Percentiles rank a stretch among this genome's conserved stretches.
These are phyloP conservation scores for Neurospora hispaniola DNA, from an alignment of 495 filamentous ascomycete species.

Conservation along the genomic window DNA sequence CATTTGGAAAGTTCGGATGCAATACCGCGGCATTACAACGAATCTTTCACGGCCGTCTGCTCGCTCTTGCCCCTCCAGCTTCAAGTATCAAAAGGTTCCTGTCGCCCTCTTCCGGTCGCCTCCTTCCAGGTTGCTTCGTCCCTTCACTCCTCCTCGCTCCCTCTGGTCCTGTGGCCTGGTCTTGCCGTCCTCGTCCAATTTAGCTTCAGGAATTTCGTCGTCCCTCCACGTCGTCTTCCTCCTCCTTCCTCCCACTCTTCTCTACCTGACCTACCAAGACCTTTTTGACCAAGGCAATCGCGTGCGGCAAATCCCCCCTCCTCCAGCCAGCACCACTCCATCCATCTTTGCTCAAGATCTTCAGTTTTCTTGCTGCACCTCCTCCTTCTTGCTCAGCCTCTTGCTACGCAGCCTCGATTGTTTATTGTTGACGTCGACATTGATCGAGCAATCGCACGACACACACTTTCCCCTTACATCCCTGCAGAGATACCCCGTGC, in stretches of 20 bases:
- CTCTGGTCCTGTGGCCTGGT: neutral
- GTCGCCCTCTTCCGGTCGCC: neutral
- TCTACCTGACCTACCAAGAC: neutral
- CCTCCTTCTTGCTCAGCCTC: conserved; percentile 5
- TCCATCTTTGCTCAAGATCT: neutral
- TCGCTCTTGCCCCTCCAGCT: neutral
- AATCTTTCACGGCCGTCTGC: neutral
- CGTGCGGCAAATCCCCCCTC: neutral
- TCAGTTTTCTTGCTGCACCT: conserved; percentile 5
- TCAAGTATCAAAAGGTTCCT: neutral
- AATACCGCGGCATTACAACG: neutral
- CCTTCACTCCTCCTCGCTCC: neutral
- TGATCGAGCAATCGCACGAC: neutral
- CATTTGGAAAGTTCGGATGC: neutral
- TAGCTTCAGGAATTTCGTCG: neutral
- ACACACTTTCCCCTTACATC: conserved; percentile 3
- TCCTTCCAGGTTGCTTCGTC: neutral
- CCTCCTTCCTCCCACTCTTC: neutral
- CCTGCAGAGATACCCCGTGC: conserved; percentile 14
- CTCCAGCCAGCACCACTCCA: neutral
- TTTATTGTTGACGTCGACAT: neutral
- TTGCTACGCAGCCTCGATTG: neutral
- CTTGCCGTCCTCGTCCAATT: neutral
- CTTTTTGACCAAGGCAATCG: neutral
- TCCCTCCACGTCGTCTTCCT: neutral